These are phyloP conservation scores for Cytospora mali DNA, from an alignment of 2,329 filamentous ascomycete species.

Conservation along the genomic window DNA sequence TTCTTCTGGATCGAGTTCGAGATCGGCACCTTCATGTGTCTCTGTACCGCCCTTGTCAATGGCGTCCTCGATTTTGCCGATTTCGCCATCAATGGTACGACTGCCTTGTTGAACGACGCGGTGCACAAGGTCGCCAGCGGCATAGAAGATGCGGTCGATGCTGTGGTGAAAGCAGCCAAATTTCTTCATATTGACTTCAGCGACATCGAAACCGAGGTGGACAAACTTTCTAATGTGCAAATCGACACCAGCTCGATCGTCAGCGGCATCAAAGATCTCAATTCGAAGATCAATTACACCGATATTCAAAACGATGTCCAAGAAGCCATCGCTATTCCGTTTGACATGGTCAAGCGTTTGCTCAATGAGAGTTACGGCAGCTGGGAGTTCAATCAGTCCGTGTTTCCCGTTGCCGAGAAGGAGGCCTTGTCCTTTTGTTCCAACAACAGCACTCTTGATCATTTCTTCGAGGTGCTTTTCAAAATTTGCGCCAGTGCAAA, in stretches of 20 bases:
- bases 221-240: constrained; percentile 67
- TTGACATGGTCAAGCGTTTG: constrained; percentile 74
- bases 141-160: constrained; percentile 61
- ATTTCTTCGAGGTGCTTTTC: constrained; percentile 78
- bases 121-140: constrained; percentile 54
- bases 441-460: constrained; percentile 76
- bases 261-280: constrained; percentile 70
- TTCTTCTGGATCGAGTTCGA: constrained; percentile 92
- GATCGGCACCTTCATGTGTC: constrained; percentile 85
- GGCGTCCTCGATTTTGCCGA: constrained; percentile 73
- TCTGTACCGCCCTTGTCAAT: constrained; percentile 81
- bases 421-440: constrained; percentile 85
- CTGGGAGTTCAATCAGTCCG: constrained; percentile 76
- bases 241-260: constrained; percentile 73
- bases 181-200: constrained; percentile 45
- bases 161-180: constrained; percentile 49
- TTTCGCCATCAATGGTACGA: constrained; percentile 43
- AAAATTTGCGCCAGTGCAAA: constrained; percentile 68
- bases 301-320: constrained; percentile 83
- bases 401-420: constrained; percentile 84
- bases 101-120: constrained; percentile 54
- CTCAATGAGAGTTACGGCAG: constrained; percentile 71
- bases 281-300: constrained; percentile 76
- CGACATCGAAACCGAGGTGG: constrained; percentile 55
- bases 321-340: constrained; percentile 74